These are phyloP conservation scores for Phytophthora cajani DNA, from an alignment of 352 stramenopile genomes.

Conservation along the genomic window DNA sequence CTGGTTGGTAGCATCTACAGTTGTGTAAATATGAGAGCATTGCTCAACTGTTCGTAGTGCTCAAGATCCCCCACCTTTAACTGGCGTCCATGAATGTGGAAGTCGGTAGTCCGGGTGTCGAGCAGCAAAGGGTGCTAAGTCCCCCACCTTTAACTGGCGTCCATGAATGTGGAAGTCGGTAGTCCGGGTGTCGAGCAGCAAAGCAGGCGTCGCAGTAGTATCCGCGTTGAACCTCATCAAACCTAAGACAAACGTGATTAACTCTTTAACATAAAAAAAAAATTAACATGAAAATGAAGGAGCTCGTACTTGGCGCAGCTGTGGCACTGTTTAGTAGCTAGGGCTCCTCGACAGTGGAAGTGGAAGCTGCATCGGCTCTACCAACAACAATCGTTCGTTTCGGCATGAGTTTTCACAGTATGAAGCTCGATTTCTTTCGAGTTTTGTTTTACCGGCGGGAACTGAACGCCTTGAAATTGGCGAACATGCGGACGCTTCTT, in stretches of 20 bases:
- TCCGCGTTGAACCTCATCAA: constrained; percentile 53
- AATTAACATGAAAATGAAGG: background rate
- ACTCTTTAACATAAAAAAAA: too few species aligned
- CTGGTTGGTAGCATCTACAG: constrained; percentile 56
- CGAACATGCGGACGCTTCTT: constrained; percentile 34
- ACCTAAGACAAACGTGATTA: constrained; percentile 36
- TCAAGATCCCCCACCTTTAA: too few species aligned
- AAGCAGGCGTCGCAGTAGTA: constrained; percentile 84
- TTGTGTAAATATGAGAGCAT: background rate
- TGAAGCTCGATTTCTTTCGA: background rate
- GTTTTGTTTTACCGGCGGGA: constrained; percentile 24
- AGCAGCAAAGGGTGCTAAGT: constrained; percentile 57
- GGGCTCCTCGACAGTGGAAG: constrained; percentile 47
- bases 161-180: constrained; percentile 66
- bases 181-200: constrained; percentile 51
- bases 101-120: constrained; percentile 65
- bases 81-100: constrained; percentile 53
- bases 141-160: constrained; percentile 52
- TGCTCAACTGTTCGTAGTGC: constrained; percentile 7
- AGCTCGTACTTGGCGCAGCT: constrained; percentile 65
- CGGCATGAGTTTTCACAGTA: background rate
- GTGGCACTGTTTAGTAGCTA: constrained; percentile 71
- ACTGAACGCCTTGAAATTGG: constrained; percentile 28
- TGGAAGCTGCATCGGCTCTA: constrained; percentile 66
- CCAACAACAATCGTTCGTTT: too few species aligned